A percentile compares a stretch with the other conserved stretches of the same genome.
These are phyloP conservation scores for Liriodendron chinense DNA, from an alignment of 164 flowering plant species.

Conservation along the genomic window DNA sequence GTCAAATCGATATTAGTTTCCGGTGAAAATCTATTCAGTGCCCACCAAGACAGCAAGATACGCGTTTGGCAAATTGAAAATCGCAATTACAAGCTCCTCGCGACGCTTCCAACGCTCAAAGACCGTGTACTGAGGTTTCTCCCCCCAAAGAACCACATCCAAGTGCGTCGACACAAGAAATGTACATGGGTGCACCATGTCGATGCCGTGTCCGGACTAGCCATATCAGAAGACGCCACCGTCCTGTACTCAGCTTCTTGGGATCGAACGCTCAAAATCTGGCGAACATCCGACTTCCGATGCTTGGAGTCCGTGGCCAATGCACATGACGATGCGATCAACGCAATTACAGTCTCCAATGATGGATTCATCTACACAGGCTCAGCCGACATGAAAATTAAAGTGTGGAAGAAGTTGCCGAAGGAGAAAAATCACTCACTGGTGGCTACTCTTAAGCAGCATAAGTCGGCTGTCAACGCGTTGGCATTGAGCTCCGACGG, in stretches of 20 bases:
- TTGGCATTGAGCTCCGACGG: constrained; percentile 61
- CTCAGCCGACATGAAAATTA: constrained; percentile 84
- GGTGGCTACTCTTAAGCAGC: constrained; percentile 57
- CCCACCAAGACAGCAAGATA: constrained; percentile 86
- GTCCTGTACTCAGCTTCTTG: constrained; percentile 85
- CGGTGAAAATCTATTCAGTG: constrained; percentile 50
- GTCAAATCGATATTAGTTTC: constrained; percentile 58
- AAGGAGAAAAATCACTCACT: constrained; percentile 51
- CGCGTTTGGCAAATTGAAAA: constrained; percentile 65
- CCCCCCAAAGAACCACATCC: constrained; percentile 59
- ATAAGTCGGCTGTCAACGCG: constrained; percentile 75
- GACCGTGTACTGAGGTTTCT: constrained; percentile 55
- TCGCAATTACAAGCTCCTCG: constrained; percentile 31
- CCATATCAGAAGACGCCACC: constrained; percentile 51
- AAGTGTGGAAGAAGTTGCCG: constrained; percentile 60
- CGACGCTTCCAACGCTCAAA: constrained; percentile 70
- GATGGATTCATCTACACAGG: constrained; percentile 75
- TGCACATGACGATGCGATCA: constrained; percentile 91
- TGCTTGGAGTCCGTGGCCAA: constrained; percentile 69
- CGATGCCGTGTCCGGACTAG: constrained; percentile 76
- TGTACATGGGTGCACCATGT: constrained; percentile 84
- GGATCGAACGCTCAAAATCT: constrained; percentile 81
- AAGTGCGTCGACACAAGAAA: constrained; percentile 66
- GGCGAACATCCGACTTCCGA: constrained; percentile 67
- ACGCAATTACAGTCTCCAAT: constrained; percentile 54